Evolutionary conservation across 768 basidiomycete genomes (phyloP).

Genomic region (Boletus pseudo-olivaceus): DNA sequence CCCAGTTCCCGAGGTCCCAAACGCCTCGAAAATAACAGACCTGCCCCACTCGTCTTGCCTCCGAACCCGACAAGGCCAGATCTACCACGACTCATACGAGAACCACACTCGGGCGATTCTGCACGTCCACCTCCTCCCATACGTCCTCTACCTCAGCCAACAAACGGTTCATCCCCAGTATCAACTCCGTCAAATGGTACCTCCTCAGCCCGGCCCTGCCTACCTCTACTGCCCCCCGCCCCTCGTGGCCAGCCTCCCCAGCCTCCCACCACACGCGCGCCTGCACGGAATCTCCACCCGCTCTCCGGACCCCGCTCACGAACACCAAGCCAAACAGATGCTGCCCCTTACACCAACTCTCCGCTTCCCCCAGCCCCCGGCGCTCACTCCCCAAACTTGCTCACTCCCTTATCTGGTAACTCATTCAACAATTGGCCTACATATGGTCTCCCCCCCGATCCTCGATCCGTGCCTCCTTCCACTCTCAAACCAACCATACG

Average conservation of each 20-base stretch:
- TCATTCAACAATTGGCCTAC: constrained; percentile 40
- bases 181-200: constrained; percentile 27
- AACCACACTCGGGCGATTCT: constrained; percentile 54
- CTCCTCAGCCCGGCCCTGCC: constrained; percentile 41
- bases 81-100: constrained; percentile 71
- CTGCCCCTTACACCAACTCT: constrained; percentile 41
- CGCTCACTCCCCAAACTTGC: constrained; percentile 30
- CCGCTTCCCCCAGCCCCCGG: constrained; percentile 41
- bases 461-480: constrained; percentile 50
- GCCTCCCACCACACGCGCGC: constrained; percentile 32
- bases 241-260: constrained; percentile 66
- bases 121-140: constrained; percentile 26
- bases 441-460: constrained; percentile 59
- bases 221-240: constrained; percentile 67
- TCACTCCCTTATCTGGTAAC: constrained; percentile 36
- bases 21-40: constrained; percentile 60
- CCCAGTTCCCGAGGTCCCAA: constrained; percentile 37
- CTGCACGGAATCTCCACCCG: constrained; percentile 31
- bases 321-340: constrained; percentile 59
- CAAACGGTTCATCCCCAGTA: constrained; percentile 11
- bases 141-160: constrained; percentile 32
- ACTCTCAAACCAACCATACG: constrained; percentile 41
- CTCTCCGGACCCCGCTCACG: constrained; percentile 36
- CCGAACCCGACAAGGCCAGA: constrained; percentile 51
- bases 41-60: constrained; percentile 77